phyloP scores from a whole-genome alignment of 345 rosid genomes.

The Murraya paniculata region DNA sequence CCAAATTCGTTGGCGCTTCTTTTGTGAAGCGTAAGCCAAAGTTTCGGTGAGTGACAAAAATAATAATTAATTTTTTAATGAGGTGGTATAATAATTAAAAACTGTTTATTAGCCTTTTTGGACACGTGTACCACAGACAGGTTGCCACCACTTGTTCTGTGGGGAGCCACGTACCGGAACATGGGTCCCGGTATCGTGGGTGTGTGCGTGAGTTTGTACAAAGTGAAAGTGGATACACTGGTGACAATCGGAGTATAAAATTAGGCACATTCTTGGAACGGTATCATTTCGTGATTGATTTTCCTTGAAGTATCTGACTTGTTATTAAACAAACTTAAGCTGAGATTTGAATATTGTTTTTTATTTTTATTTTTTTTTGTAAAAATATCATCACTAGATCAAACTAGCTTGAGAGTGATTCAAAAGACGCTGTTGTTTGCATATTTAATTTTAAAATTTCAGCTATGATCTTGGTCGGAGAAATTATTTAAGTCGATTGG shows the following conservation, averaged over 20 bases:
- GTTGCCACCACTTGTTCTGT: not conserved
- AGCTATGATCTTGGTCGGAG: too few relatives aligned
- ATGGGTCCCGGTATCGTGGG: not conserved
- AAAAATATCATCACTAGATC: too few relatives aligned
- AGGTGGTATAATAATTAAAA: not conserved
- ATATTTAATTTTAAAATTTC: too few relatives aligned
- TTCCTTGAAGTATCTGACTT: not conserved
- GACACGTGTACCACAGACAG: slow-evolving; percentile 3
- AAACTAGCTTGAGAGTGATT: too few relatives aligned
- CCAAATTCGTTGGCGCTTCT: slow-evolving; percentile 55
- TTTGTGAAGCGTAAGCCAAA: slow-evolving; percentile 3
- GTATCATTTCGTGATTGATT: too few relatives aligned
- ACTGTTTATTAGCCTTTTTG: not conserved
- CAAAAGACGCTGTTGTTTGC: too few relatives aligned
- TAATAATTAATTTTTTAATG: not conserved
- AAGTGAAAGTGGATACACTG: not conserved
- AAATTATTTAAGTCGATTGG: too few relatives aligned
- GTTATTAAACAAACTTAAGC: not conserved
- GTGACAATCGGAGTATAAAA: not conserved
- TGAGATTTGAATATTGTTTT: too few relatives aligned
- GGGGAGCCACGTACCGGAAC: not conserved
- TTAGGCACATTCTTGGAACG: not conserved
- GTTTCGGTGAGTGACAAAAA: not conserved
- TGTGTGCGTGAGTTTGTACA: not conserved
- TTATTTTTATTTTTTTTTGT: too few relatives aligned